Evolutionary conservation across 192 early-diverging fungal genomes (phyloP).

Genomic region (Phycomyces nitens): DNA sequence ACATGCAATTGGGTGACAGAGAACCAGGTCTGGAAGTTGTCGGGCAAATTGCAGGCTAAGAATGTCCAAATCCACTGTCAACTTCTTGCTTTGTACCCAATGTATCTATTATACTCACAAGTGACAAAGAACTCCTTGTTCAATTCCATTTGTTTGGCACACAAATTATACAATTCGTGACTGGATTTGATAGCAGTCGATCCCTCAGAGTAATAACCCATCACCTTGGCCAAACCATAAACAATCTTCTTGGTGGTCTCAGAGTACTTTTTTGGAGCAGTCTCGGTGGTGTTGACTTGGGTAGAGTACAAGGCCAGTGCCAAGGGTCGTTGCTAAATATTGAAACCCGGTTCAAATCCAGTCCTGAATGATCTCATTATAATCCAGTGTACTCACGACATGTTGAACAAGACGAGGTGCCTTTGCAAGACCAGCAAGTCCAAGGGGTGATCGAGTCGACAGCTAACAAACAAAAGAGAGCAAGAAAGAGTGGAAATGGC

Average conservation of each 20-base stretch:
- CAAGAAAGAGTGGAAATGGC: too few species aligned
- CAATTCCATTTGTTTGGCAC: constrained; percentile 41
- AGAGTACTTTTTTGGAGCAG: constrained; percentile 21
- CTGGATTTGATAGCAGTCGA: constrained; percentile 51
- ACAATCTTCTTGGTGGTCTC: constrained; percentile 36
- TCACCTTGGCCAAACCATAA: constrained; percentile 42
- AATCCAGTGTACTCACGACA: too few species aligned
- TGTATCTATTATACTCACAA: not conserved
- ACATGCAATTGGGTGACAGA: constrained; percentile 84
- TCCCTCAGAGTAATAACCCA: constrained; percentile 49
- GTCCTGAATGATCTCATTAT: too few species aligned
- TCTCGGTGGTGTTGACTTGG: not conserved
- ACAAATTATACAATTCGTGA: constrained; percentile 47
- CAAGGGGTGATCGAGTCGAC: too few species aligned
- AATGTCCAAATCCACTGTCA: too few species aligned
- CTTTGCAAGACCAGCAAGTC: too few species aligned
- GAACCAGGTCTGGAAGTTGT: constrained; percentile 96
- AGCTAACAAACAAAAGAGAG: too few species aligned
- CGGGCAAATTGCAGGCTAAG: constrained; percentile 64
- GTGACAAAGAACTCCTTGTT: constrained; percentile 46
- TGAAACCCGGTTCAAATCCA: not conserved
- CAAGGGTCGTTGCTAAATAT: not conserved
- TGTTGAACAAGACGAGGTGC: too few species aligned
- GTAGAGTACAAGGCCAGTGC: not conserved
- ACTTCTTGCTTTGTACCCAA: too few species aligned